Evolutionary conservation across 2,329 filamentous ascomycete species (phyloP).

Genomic region (Zymoseptoria tritici): DNA sequence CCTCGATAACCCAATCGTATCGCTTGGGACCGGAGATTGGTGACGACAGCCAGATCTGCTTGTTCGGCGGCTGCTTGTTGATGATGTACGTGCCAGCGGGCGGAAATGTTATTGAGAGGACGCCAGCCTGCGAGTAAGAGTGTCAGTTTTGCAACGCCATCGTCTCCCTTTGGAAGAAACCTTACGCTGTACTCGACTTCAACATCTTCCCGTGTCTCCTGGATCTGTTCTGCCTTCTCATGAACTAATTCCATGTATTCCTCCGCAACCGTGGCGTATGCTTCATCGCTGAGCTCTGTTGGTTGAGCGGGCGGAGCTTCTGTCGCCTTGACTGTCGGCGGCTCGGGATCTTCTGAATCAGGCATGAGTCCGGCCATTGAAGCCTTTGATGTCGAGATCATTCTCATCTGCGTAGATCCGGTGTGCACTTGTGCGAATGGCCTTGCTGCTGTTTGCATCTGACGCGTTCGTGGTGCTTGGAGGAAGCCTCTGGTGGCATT

Average conservation of each 20-base stretch:
- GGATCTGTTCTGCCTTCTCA: conserved; percentile 59
- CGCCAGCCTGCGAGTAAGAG: conserved; percentile 58
- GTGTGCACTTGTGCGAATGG: conserved; percentile 7
- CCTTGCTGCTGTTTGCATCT: background rate
- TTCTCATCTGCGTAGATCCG: conserved; percentile 12
- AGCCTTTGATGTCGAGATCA: conserved; percentile 13
- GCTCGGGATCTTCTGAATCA: conserved; percentile 32
- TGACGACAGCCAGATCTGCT: conserved; percentile 93
- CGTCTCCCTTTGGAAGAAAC: conserved; percentile 15
- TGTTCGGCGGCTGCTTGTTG: conserved; percentile 98
- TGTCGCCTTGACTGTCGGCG: conserved; percentile 28
- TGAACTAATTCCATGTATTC: conserved; percentile 59
- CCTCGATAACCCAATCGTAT: conserved; percentile 76
- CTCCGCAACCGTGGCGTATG: conserved; percentile 75
- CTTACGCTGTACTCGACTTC: conserved; percentile 86
- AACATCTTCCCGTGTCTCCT: conserved; percentile 66
- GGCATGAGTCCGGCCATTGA: conserved; percentile 36
- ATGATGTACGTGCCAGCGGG: conserved; percentile 77
- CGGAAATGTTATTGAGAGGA: conserved; percentile 67
- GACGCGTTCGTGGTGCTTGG: conserved; percentile 5
- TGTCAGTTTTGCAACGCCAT: conserved; percentile 3
- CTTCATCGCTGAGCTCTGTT: conserved; percentile 57
- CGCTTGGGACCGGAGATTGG: conserved; percentile 87
- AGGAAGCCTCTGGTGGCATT: conserved; percentile 14
- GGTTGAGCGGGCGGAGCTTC: conserved; percentile 40